A percentile compares a stretch with the other conserved stretches of the same genome.
Conservation (phyloP, 345 rosid genomes). For the Eucalyptus tenuipes region DNA sequence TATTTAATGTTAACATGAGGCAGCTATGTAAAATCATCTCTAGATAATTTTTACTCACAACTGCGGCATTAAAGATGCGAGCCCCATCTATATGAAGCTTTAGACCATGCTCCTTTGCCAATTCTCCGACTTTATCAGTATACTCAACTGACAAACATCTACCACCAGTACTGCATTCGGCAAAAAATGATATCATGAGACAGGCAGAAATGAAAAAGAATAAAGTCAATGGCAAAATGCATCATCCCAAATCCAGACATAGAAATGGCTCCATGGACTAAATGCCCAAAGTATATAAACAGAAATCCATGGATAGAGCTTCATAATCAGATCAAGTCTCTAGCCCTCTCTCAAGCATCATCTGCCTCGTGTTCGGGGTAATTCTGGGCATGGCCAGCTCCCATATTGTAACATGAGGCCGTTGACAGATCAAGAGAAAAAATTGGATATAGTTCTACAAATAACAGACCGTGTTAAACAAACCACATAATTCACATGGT, state of each 20-base stretch:
- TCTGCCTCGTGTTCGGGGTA: neutral
- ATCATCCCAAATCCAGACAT: neutral
- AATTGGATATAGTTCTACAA: neutral
- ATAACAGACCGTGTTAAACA: neutral
- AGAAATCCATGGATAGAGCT: neutral
- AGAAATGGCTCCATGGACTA: neutral
- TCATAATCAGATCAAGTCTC: neutral
- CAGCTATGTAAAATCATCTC: neutral
- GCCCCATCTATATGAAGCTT: conserved; percentile 98
- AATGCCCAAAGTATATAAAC: neutral
- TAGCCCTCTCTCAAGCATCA: neutral
- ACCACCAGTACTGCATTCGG: conserved; percentile 65
- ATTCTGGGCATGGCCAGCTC: neutral
- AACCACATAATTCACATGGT: neutral
- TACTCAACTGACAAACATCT: conserved; percentile 66
- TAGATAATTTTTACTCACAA: conserved; percentile 32
- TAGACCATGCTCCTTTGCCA: conserved; percentile 72
- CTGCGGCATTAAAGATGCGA: conserved; percentile 85
- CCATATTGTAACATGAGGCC: neutral
- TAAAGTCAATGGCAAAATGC: neutral
- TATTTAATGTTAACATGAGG: neutral
- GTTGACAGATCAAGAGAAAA: neutral
- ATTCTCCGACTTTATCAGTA: conserved; percentile 56
- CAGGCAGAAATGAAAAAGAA: neutral
- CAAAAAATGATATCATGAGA: neutral